Evolutionary conservation across 768 basidiomycete genomes (phyloP).

Genomic region (Coprinopsis strossmayeri): DNA sequence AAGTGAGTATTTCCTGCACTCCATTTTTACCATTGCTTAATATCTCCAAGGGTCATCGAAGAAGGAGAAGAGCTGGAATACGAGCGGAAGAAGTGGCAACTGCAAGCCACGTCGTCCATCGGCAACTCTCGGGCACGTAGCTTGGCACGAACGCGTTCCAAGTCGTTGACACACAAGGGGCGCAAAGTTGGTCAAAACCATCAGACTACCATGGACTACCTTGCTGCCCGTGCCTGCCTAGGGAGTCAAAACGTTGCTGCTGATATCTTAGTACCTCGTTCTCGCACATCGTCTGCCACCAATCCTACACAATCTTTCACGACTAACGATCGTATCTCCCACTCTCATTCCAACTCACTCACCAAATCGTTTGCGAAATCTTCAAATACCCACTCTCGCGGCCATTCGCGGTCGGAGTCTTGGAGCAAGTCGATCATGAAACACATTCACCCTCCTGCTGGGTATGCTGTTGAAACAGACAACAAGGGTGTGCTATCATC

Average conservation of each 20-base stretch:
- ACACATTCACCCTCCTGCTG: slow-evolving; percentile 28
- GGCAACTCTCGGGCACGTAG: slow-evolving; percentile 59
- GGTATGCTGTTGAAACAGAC: slow-evolving; percentile 18
- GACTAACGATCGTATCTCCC: slow-evolving; percentile 16
- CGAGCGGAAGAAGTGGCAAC: slow-evolving; percentile 63
- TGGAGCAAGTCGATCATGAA: slow-evolving; percentile 36
- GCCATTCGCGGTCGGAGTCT: slow-evolving; percentile 37
- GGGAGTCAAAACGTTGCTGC: slow-evolving; percentile 59
- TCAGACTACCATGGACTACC: slow-evolving; percentile 44
- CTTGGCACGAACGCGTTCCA: slow-evolving; percentile 56
- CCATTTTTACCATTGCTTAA: slow-evolving; percentile 4
- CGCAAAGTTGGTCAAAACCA: slow-evolving; percentile 18
- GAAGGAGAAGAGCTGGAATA: slow-evolving; percentile 55
- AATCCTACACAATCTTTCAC: slow-evolving; percentile 14
- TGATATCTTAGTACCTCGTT: slow-evolving; percentile 19
- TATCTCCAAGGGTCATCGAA: slow-evolving; percentile 50
- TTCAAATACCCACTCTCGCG: slow-evolving; percentile 22
- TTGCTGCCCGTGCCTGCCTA: slow-evolving; percentile 60
- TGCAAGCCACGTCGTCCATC: slow-evolving; percentile 54
- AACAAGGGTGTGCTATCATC: not conserved
- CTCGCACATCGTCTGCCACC: slow-evolving; percentile 13
- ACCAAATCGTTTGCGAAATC: slow-evolving; percentile 21
- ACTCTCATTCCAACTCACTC: slow-evolving; percentile 32
- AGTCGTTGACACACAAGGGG: slow-evolving; percentile 41
- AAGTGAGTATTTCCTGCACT: slow-evolving; percentile 27